Percentiles rank a stretch among this genome's conserved stretches.
phyloP scores from a whole-genome alignment of 2,329 filamentous ascomycete species.

The Venturia effusa region DNA sequence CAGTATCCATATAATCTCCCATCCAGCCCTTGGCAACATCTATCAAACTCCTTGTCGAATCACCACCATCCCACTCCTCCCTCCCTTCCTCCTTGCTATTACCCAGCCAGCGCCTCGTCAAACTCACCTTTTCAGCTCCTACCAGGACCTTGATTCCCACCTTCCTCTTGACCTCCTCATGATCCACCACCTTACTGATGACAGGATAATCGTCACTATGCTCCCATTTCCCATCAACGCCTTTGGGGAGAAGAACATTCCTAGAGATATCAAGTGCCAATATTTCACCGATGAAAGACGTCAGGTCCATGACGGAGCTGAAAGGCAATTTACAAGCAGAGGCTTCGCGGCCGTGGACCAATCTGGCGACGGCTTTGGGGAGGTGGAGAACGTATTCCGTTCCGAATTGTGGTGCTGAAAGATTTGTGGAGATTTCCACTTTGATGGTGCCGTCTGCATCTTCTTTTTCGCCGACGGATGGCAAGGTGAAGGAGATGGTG shows the following conservation, averaged over 20 bases:
- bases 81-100: conserved; percentile 13
- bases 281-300: conserved; percentile 23
- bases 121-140: background rate
- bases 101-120: conserved; percentile 8
- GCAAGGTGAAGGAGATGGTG: background rate
- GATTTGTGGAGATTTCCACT: conserved; percentile 1
- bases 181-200: conserved; percentile 18
- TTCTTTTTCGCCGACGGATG: background rate
- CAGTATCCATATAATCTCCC: background rate
- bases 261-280: conserved; percentile 23
- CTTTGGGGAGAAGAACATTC: conserved; percentile 20
- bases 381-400: conserved; percentile 9
- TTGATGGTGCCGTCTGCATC: background rate
- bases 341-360: conserved; percentile 12
- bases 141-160: background rate
- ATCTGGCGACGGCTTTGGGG: background rate
- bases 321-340: conserved; percentile 13
- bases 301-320: conserved; percentile 19
- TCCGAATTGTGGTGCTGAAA: conserved; percentile 3
- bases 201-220: conserved; percentile 14
- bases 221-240: conserved; percentile 14
- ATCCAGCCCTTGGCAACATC: conserved; percentile 19
- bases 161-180: conserved; percentile 2
- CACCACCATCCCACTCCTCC: conserved; percentile 19
- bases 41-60: conserved; percentile 14